phyloP scores from a whole-genome alignment of 352 stramenopile species.

The Phytophthora lateralis region DNA sequence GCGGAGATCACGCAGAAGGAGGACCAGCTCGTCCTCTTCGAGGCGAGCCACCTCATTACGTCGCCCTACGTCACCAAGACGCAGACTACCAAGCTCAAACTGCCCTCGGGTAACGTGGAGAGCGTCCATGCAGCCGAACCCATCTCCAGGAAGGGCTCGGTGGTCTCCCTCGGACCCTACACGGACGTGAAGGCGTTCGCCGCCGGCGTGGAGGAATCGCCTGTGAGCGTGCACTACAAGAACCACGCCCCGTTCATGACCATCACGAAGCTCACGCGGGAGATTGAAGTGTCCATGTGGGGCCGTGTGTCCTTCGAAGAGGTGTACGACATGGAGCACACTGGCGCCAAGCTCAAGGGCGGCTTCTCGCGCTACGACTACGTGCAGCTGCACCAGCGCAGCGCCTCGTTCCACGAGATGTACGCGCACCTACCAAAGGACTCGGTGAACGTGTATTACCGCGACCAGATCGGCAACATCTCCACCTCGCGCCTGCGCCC shows the following conservation, averaged over 20 bases:
- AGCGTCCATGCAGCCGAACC: slow-evolving; percentile 65
- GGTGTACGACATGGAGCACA: slow-evolving; percentile 88
- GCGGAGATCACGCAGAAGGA: slow-evolving; percentile 79
- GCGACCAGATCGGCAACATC: slow-evolving; percentile 91
- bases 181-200: slow-evolving; percentile 57
- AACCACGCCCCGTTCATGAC: slow-evolving; percentile 89
- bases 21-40: slow-evolving; percentile 86
- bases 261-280: slow-evolving; percentile 80
- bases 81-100: slow-evolving; percentile 88
- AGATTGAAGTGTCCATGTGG: slow-evolving; percentile 92
- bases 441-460: slow-evolving; percentile 90
- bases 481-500: slow-evolving; percentile 78
- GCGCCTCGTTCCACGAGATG: slow-evolving; percentile 83
- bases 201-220: slow-evolving; percentile 25
- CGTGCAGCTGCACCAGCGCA: slow-evolving; percentile 57
- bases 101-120: slow-evolving; percentile 77
- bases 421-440: slow-evolving; percentile 70
- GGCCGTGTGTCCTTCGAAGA: slow-evolving; percentile 88
- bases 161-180: slow-evolving; percentile 84
- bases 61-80: slow-evolving; percentile 79
- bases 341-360: slow-evolving; percentile 82
- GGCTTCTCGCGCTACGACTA: slow-evolving; percentile 91
- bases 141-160: slow-evolving; percentile 71
- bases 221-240: slow-evolving; percentile 79
- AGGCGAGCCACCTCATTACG: slow-evolving; percentile 64